Evolutionary conservation across 2,329 filamentous ascomycete species (phyloP).

Genomic region (Pestalotiopsis sp.): DNA sequence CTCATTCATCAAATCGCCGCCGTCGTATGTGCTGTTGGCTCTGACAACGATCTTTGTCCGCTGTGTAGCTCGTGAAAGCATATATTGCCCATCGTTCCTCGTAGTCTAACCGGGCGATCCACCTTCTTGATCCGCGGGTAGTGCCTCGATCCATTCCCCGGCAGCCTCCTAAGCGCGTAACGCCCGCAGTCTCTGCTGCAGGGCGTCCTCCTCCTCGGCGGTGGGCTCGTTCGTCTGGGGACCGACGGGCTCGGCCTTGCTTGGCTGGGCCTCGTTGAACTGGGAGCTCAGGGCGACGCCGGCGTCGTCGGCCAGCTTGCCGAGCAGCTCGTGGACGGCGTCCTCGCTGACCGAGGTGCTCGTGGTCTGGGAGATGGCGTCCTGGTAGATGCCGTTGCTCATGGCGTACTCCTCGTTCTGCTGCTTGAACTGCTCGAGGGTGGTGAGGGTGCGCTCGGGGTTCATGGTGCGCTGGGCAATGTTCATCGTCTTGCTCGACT

Average conservation of each 20-base stretch:
- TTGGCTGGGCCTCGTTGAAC: conserved; percentile 60
- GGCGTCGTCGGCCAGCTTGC: conserved; percentile 84
- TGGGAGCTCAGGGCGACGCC: conserved; percentile 81
- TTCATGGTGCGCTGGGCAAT: conserved; percentile 60
- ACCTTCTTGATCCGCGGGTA: not conserved
- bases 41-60: not conserved
- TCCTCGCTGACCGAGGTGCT: conserved; percentile 74
- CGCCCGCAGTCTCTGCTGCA: conserved; percentile 11
- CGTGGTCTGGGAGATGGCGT: conserved; percentile 79
- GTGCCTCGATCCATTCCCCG: not conserved
- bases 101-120: not conserved
- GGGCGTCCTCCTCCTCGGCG: conserved; percentile 11
- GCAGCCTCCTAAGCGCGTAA: conserved; percentile 5
- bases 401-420: conserved; percentile 68
- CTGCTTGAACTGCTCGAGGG: conserved; percentile 61
- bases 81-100: not conserved
- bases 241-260: conserved; percentile 38
- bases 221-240: conserved; percentile 12
- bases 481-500: conserved; percentile 60
- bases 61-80: not conserved
- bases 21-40: not conserved
- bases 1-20: not conserved
- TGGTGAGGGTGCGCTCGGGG: conserved; percentile 61
- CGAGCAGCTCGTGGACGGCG: conserved; percentile 83
- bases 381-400: conserved; percentile 78